Evolutionary conservation across 2,329 filamentous ascomycete species (phyloP).

Genomic region (Verticillium albo-atrum): DNA sequence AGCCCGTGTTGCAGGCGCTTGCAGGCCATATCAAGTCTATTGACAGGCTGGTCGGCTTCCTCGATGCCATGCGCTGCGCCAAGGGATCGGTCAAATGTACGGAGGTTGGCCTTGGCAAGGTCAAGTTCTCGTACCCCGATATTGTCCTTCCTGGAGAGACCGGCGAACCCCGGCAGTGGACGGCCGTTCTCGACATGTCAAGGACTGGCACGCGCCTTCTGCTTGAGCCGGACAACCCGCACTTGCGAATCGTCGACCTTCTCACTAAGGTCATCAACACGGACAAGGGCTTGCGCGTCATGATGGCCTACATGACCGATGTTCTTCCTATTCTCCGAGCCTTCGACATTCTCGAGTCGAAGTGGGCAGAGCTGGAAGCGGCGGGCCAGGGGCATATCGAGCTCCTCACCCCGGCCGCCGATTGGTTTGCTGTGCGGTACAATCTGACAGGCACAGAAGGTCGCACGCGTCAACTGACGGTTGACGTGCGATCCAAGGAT

Average conservation of each 20-base stretch:
- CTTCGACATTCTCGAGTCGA: slow-evolving; percentile 55
- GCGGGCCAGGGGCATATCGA: slow-evolving; percentile 43
- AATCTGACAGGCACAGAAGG: slow-evolving; percentile 25
- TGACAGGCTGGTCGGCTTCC: slow-evolving; percentile 65
- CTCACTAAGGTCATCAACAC: slow-evolving; percentile 56
- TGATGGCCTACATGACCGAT: slow-evolving; percentile 49
- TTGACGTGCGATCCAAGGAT: slow-evolving; percentile 48
- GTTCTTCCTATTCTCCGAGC: slow-evolving; percentile 63
- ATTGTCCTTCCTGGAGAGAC: slow-evolving; percentile 14
- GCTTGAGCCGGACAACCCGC: slow-evolving; percentile 61
- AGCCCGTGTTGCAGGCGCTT: slow-evolving; percentile 55
- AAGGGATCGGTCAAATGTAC: slow-evolving; percentile 52
- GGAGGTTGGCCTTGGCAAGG: slow-evolving; percentile 54
- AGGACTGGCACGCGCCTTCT: background rate
- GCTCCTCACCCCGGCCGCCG: slow-evolving; percentile 48
- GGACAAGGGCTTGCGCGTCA: slow-evolving; percentile 44
- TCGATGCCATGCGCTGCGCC: slow-evolving; percentile 58
- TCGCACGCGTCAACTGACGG: slow-evolving; percentile 31
- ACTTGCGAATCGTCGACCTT: slow-evolving; percentile 57
- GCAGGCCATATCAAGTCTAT: slow-evolving; percentile 59
- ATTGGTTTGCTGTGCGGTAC: slow-evolving; percentile 56
- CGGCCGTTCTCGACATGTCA: slow-evolving; percentile 54
- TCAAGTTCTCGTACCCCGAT: slow-evolving; percentile 65
- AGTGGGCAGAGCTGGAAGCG: slow-evolving; percentile 39
- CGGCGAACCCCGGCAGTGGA: slow-evolving; percentile 31